Evolutionary conservation across 768 basidiomycete species (phyloP).

Genomic region (Suillus lakei): DNA sequence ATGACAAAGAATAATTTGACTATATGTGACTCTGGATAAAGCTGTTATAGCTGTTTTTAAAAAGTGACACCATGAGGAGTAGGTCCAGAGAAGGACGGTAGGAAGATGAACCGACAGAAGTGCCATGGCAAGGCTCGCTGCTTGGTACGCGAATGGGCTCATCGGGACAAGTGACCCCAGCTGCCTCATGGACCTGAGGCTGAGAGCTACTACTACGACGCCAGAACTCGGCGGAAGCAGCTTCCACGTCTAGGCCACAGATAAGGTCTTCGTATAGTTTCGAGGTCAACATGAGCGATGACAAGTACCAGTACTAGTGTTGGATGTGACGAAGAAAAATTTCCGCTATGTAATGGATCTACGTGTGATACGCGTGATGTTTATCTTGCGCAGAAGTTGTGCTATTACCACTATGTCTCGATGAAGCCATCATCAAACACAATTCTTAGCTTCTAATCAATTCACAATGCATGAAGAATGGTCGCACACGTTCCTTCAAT

Average conservation of each 20-base stretch:
- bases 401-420: neutral
- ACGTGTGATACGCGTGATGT: neutral
- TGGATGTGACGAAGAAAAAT: neutral
- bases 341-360: neutral
- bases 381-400: too few relatives aligned
- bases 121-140: neutral
- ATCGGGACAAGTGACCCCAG: neutral
- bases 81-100: conserved; percentile 20
- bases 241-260: neutral
- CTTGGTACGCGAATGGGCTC: neutral
- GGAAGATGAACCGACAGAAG: neutral
- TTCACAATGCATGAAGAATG: conserved; percentile 41
- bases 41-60: conserved; percentile 1
- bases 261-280: neutral
- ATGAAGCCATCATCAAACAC: neutral
- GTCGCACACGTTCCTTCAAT: conserved; percentile 38
- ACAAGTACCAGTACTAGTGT: too few relatives aligned
- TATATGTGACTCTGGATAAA: conserved; percentile 1
- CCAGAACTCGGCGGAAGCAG: neutral
- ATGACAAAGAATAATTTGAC: conserved; percentile 14
- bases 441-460: neutral
- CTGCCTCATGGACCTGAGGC: neutral
- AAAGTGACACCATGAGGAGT: conserved; percentile 23
- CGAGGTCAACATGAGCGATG: neutral
- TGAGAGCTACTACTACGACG: neutral